A percentile compares a stretch with the other conserved stretches of the same genome.
Evolutionary conservation across 2,329 filamentous ascomycete species (phyloP).

Genomic region (Grosmannia huntii): DNA sequence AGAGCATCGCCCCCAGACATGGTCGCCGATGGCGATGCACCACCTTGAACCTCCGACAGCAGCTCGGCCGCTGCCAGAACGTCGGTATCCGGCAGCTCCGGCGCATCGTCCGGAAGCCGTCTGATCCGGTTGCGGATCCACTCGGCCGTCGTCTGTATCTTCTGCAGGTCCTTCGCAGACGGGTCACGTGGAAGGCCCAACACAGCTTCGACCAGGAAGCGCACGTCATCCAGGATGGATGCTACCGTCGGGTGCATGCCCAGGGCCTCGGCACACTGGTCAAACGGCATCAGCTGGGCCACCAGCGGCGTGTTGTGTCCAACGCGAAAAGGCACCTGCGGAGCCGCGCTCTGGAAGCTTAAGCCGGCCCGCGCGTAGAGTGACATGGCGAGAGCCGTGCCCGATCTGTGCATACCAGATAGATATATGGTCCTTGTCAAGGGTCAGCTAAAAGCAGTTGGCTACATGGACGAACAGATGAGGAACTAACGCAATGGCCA

Average conservation of each 20-base stretch:
- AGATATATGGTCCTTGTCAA: constrained; percentile 6
- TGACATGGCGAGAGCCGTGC: constrained; percentile 33
- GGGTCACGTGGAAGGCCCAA: constrained; percentile 24
- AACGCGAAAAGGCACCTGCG: constrained; percentile 26
- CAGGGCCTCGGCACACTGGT: constrained; percentile 25
- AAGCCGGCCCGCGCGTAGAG: constrained; percentile 30
- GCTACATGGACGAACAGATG: too few species aligned
- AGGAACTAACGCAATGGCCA: constrained; percentile 31
- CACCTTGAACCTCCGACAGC: too few species aligned
- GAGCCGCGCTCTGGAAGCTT: constrained; percentile 24
- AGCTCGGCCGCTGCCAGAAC: too few species aligned
- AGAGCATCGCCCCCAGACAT: constrained; percentile 13
- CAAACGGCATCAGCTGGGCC: constrained; percentile 27
- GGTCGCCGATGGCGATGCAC: too few species aligned
- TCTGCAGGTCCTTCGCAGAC: constrained; percentile 23
- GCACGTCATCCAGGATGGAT: constrained; percentile 37
- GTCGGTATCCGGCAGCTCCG: not conserved
- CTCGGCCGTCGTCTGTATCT: constrained; percentile 24
- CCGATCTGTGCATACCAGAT: constrained; percentile 22
- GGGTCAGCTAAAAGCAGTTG: not conserved
- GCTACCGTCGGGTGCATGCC: constrained; percentile 33
- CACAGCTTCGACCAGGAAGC: constrained; percentile 31
- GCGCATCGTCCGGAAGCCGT: constrained; percentile 14
- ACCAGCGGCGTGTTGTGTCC: constrained; percentile 36
- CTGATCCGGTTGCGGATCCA: constrained; percentile 28